Evolutionary conservation across 179 eudicot species (phyloP).

Genomic region (Amaranthus tricolor): DNA sequence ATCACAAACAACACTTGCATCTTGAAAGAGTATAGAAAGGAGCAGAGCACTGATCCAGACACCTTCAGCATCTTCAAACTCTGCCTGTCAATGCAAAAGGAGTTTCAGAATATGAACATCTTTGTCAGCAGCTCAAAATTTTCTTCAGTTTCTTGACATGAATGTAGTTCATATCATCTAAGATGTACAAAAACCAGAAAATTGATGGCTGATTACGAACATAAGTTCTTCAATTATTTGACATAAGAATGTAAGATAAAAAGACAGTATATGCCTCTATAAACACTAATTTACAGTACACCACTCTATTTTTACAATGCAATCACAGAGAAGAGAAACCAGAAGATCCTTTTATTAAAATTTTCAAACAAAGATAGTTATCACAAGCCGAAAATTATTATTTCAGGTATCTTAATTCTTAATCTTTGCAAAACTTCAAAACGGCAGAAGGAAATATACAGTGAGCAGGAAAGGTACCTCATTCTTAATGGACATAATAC

Average conservation of each 20-base stretch:
- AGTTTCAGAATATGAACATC: slow-evolving; percentile 15
- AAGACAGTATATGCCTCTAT: neutral
- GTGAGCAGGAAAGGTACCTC: neutral
- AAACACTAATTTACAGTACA: neutral
- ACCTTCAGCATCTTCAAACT: slow-evolving; percentile 71
- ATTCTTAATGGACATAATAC: neutral
- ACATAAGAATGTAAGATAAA: neutral
- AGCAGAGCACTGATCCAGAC: slow-evolving; percentile 83
- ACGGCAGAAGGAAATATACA: neutral
- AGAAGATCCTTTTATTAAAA: neutral
- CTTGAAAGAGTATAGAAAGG: slow-evolving; percentile 81
- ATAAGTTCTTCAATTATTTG: neutral
- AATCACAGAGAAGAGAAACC: neutral
- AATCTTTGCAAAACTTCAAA: neutral
- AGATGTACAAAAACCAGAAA: neutral
- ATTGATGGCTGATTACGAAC: neutral
- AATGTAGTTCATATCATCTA: slow-evolving; percentile 1
- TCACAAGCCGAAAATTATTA: neutral
- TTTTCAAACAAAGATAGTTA: neutral
- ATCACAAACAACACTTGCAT: slow-evolving; percentile 66
- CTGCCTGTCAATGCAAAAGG: slow-evolving; percentile 52
- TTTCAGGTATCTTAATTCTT: neutral
- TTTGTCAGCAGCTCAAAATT: neutral
- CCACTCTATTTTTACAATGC: neutral
- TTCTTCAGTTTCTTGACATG: neutral